Evolutionary conservation across 768 basidiomycete species (phyloP).

Genomic region (Clathrus columnatus): DNA sequence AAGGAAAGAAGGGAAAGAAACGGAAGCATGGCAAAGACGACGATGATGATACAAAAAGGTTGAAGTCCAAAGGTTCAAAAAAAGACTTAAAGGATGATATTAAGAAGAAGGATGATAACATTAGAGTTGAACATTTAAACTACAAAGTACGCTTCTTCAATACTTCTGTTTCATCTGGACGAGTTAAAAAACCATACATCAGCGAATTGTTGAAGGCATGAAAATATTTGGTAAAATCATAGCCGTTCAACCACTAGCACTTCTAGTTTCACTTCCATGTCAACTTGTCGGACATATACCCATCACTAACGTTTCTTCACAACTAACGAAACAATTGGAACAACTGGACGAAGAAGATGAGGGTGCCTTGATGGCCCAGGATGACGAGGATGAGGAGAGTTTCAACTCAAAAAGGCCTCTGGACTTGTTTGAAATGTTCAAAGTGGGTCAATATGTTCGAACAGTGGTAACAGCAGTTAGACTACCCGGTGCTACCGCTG

Average conservation of each 20-base stretch:
- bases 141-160: conserved; percentile 58
- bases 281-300: conserved; percentile 91
- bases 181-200: conserved; percentile 3
- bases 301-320: conserved; percentile 81
- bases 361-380: conserved; percentile 35
- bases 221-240: conserved; percentile 84
- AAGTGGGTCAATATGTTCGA: conserved; percentile 78
- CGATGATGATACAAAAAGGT: conserved; percentile 22
- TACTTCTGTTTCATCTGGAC: not conserved
- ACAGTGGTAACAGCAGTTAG: conserved; percentile 65
- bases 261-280: conserved; percentile 91
- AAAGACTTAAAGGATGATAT: conserved; percentile 15
- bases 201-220: conserved; percentile 79
- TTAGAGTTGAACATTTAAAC: conserved; percentile 85
- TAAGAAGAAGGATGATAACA: conserved; percentile 39
- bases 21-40: conserved; percentile 34
- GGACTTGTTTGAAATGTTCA: conserved; percentile 68
- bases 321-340: conserved; percentile 67
- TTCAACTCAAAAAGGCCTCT: conserved; percentile 34
- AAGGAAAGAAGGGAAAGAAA: conserved; percentile 37
- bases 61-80: conserved; percentile 16
- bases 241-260: conserved; percentile 77
- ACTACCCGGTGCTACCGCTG: conserved; percentile 50
- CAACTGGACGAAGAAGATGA: conserved; percentile 35
- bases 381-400: conserved; percentile 42